A percentile compares a stretch with the other conserved stretches of the same genome.
Conservation (phyloP, 352 stramenopile species). For the Stramenopiles sp. region DNA sequence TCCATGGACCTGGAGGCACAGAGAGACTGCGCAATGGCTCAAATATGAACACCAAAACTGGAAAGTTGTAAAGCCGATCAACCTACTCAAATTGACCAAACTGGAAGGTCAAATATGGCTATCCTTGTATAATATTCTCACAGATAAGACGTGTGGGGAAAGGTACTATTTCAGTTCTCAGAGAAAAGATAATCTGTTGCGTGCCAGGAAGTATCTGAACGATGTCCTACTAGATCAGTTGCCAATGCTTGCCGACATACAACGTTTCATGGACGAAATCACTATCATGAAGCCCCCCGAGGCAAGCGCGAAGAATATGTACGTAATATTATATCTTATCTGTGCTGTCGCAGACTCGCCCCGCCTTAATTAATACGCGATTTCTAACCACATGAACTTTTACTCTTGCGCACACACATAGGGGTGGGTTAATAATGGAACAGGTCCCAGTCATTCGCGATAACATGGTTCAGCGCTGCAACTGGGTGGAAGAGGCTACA, state of each 20-base stretch:
- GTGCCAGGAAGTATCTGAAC: slow-evolving; percentile 80
- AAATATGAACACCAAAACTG: slow-evolving; percentile 80
- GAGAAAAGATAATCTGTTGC: slow-evolving; percentile 70
- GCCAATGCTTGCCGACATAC: slow-evolving; percentile 70
- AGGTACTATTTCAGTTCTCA: slow-evolving; percentile 81
- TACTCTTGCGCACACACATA: slow-evolving; percentile 11
- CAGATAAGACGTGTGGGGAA: slow-evolving; percentile 64
- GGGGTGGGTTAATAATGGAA: slow-evolving; percentile 10
- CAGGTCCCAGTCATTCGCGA: slow-evolving; percentile 20
- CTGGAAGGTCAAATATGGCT: slow-evolving; percentile 72
- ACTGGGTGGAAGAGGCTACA: slow-evolving; percentile 7
- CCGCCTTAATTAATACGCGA: too few relatives aligned
- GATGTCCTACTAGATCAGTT: slow-evolving; percentile 80
- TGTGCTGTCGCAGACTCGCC: too few relatives aligned
- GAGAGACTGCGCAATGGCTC: slow-evolving; percentile 39
- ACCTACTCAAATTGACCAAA: slow-evolving; percentile 73
- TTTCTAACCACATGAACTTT: slow-evolving; percentile 16
- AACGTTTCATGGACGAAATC: slow-evolving; percentile 82
- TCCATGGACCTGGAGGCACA: slow-evolving; percentile 62
- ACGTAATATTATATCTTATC: too few relatives aligned
- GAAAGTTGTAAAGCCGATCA: slow-evolving; percentile 45
- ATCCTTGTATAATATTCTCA: slow-evolving; percentile 75
- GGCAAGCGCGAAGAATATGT: slow-evolving; percentile 7
- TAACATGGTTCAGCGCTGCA: background rate
- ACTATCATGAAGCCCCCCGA: slow-evolving; percentile 61